Evolutionary conservation across 2,329 filamentous ascomycete genomes (phyloP).

Genomic region (Beauveria pseudobassiana): DNA sequence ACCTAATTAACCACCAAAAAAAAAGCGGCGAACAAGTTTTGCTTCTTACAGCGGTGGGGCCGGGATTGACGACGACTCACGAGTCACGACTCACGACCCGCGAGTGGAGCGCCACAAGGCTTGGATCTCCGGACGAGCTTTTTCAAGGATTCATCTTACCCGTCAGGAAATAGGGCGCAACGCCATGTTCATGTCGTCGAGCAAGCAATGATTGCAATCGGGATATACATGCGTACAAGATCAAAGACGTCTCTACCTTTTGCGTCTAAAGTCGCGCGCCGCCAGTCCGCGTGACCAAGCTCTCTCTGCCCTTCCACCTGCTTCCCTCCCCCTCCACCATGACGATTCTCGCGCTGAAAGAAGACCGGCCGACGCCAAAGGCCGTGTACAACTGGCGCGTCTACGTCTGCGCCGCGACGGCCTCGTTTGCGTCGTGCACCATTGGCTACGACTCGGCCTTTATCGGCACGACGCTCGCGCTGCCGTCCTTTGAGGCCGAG

Average conservation of each 20-base stretch:
- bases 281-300: neutral
- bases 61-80: too few species aligned
- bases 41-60: too few species aligned
- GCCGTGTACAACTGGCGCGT: slow-evolving; percentile 56
- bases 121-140: neutral
- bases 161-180: neutral
- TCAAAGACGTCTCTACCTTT: neutral
- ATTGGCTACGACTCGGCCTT: slow-evolving; percentile 65
- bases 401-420: slow-evolving; percentile 45
- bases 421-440: slow-evolving; percentile 49
- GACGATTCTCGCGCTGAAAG: slow-evolving; percentile 42
- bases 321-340: slow-evolving; percentile 20
- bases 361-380: slow-evolving; percentile 50
- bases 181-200: neutral
- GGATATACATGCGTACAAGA: neutral
- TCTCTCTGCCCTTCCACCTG: neutral
- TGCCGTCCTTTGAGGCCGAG: slow-evolving; percentile 61
- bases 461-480: slow-evolving; percentile 67
- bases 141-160: neutral
- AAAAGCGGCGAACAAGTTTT: neutral
- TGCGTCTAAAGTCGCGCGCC: neutral
- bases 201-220: neutral
- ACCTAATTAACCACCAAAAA: too few species aligned
- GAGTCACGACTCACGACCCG: neutral
- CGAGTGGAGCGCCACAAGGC: neutral